Evolutionary conservation across 768 basidiomycete genomes (phyloP).

Genomic region (Bullera alba): DNA sequence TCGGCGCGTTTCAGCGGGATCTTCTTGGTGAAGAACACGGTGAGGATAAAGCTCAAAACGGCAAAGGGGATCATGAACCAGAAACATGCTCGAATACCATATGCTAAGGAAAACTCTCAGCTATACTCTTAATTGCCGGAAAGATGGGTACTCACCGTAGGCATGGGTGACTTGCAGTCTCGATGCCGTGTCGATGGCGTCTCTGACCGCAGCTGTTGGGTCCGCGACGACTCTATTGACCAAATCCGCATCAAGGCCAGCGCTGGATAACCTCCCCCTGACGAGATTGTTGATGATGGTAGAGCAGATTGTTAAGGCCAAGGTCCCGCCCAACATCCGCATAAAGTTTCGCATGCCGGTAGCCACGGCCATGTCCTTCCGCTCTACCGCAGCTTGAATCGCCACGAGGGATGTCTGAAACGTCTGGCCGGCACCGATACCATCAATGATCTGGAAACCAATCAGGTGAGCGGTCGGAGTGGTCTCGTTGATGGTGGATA

Average conservation of each 20-base stretch:
- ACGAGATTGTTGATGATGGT: conserved; percentile 37
- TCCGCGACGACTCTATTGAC: conserved; percentile 26
- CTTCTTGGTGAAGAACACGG: conserved; percentile 58
- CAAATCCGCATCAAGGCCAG: conserved; percentile 1
- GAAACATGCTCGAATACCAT: conserved; percentile 58
- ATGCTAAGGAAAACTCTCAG: conserved; percentile 50
- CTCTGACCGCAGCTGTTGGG: conserved; percentile 22
- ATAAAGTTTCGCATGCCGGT: conserved; percentile 56
- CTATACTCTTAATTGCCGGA: not conserved
- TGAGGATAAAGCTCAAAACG: conserved; percentile 54
- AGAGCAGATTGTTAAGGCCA: conserved; percentile 53
- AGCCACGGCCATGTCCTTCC: conserved; percentile 69
- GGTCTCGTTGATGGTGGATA: conserved; percentile 57
- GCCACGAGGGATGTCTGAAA: conserved; percentile 46
- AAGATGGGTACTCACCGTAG: conserved; percentile 29
- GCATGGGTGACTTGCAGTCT: conserved; percentile 17
- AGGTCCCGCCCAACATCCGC: conserved; percentile 62
- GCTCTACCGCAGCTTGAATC: conserved; percentile 64
- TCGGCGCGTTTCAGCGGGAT: conserved; percentile 58
- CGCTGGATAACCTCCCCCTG: not conserved
- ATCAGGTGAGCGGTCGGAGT: conserved; percentile 54
- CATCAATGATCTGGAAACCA: conserved; percentile 58
- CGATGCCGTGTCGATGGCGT: conserved; percentile 15
- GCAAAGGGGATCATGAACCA: conserved; percentile 57
- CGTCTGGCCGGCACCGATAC: conserved; percentile 57